These are phyloP conservation scores for Cucumis melo DNA, from an alignment of 306 rosid species.

Conservation along the genomic window DNA sequence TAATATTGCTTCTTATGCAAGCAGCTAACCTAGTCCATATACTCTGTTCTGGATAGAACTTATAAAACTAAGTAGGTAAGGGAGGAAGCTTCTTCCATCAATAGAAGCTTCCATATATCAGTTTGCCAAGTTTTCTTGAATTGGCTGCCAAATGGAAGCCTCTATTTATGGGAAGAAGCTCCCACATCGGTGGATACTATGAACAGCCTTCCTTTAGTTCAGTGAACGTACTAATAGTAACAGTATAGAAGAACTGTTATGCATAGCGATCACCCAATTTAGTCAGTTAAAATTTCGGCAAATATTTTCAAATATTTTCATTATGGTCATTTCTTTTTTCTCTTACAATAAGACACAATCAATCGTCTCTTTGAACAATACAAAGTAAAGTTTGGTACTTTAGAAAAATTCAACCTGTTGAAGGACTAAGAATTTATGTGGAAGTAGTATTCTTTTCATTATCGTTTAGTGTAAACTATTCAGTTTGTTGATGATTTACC, in stretches of 20 bases:
- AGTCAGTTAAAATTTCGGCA: background rate
- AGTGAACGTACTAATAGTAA: background rate
- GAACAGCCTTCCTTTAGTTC: background rate
- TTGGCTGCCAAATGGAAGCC: background rate
- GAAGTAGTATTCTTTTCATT: background rate
- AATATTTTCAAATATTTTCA: background rate
- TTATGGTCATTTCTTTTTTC: background rate
- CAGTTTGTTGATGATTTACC: constrained; percentile 21
- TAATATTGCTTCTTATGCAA: background rate
- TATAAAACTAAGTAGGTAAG: background rate
- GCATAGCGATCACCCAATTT: background rate
- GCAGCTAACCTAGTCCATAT: background rate
- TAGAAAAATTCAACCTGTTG: background rate
- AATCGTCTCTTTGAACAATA: background rate
- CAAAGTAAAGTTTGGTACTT: background rate
- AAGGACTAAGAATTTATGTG: background rate
- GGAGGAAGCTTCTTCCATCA: background rate
- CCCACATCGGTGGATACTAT: background rate
- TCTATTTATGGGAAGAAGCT: background rate
- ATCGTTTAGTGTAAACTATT: constrained; percentile 6
- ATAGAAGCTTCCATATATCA: background rate
- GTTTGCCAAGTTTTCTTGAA: background rate
- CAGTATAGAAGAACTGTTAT: background rate
- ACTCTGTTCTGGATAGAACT: background rate
- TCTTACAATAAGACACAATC: background rate